Base-by-base conservation (phyloP, 345 rosid genomes). In the Hibiscus syriacus region DNA sequence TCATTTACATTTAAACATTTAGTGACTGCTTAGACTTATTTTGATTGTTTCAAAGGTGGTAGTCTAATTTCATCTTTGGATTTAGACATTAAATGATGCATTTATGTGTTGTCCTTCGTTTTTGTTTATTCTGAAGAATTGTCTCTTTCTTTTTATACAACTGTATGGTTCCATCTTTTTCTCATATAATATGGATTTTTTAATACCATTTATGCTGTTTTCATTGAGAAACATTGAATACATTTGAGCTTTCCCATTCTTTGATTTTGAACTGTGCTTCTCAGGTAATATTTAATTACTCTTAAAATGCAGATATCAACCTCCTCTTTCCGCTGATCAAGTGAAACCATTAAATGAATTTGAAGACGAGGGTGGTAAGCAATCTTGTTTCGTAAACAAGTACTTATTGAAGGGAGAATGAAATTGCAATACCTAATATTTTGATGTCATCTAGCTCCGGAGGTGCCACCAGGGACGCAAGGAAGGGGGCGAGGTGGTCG, bases 291-390 rank as follows among this genome's bases (percentile, higher is more conserved):
- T n/a, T n/a, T n/a, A n/a, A n/a, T n/a, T n/a, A n/a, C n/a, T n/a
- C n/a, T n/a, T n/a, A n/a, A n/a, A n/a, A 34, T 70, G 70, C 70
- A 78, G 78, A 25, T 78, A 73, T 56, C 81, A 78, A 63, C 73
- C 73, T 56, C 81, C 81, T 67, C 67, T 78, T 64, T 73, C 71
- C 7, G 72, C 75, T 63, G 75, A 78, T 67, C 76, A 74, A 55
- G 81, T 78, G 64, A 74, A 70, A 70, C 75, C 70, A 14, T 56
- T 27, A 72, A 71, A 73, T 64, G 78, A 74, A 74, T 64, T 63
- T 71, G 81, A 78, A 12, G 70, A 74, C 17, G 81, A 71, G 23
- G 70, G 75, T 64, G 81, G 78, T 74, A 49, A 70, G 25, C 10
- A 3, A 22, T 50, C 19, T 23, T 50, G 14, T 10, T 23, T 53